Conservation (phyloP, 306 rosid genomes). For the Quercus alba region DNA sequence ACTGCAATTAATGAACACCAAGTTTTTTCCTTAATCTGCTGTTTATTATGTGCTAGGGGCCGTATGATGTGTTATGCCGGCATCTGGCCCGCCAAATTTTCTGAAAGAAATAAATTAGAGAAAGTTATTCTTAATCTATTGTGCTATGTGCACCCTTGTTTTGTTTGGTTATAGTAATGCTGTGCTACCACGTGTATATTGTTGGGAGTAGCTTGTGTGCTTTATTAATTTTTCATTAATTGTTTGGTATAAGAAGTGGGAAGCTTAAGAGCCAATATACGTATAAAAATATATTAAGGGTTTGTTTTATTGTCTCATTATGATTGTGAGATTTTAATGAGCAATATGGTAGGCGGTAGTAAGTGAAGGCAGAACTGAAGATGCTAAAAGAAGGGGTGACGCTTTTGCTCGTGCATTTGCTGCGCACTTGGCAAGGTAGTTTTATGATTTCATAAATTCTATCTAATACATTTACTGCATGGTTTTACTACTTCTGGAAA, state of each 20-base stretch:
- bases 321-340: slow-evolving; percentile 26
- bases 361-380: slow-evolving; percentile 98
- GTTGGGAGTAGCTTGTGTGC: slow-evolving; percentile 7
- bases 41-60: no score
- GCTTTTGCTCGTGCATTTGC: no score
- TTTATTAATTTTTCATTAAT: background rate
- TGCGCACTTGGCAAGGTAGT: no score
- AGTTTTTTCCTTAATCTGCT: background rate
- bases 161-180: slow-evolving; percentile 12
- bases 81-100: no score
- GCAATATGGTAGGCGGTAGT: slow-evolving; percentile 80
- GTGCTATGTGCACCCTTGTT: background rate
- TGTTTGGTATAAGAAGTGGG: background rate
- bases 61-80: no score
- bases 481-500: no score
- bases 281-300: background rate
- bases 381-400: no score
- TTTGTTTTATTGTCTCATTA: background rate
- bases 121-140: background rate
- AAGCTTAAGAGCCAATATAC: background rate
- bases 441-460: no score
- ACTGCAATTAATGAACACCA: background rate
- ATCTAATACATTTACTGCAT: no score
- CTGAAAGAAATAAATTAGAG: background rate
- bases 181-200: slow-evolving; percentile 6